Conservation (phyloP, 129 eudicot genomes). For the Pseudognaphalium luteoalbum region DNA sequence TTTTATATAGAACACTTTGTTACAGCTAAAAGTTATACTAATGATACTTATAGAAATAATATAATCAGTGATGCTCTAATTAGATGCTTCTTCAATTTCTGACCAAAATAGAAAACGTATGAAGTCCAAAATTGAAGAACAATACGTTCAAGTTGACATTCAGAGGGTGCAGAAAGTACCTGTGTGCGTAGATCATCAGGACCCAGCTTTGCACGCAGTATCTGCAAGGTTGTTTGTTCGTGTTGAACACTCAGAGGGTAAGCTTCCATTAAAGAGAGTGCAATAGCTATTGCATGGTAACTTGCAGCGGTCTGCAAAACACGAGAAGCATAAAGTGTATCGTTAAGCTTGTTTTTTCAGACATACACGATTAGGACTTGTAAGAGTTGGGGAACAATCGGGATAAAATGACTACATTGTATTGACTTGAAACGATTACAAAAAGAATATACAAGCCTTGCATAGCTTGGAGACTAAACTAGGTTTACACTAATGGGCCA, state of each 20-base stretch:
- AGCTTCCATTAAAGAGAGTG: conserved; percentile 99
- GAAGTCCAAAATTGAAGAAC: background rate
- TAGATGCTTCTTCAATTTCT: conserved; percentile 2
- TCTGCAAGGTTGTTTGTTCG: conserved; percentile 97
- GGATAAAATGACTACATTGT: too few species aligned
- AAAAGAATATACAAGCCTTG: too few species aligned
- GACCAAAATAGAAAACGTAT: background rate
- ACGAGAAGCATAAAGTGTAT: background rate
- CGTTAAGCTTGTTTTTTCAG: conserved; percentile 16
- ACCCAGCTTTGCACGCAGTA: conserved; percentile 94
- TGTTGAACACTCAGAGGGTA: conserved; percentile 99
- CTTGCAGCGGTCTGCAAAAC: conserved; percentile 96
- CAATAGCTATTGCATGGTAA: conserved; percentile 99
- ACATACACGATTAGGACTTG: conserved; percentile 15
- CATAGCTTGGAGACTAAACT: too few species aligned
- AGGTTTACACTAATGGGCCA: too few species aligned
- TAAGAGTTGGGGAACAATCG: too few species aligned
- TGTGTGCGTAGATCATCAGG: conserved; percentile 99
- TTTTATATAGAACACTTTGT: background rate
- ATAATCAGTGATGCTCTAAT: background rate
- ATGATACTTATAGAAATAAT: background rate
- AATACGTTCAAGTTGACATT: background rate
- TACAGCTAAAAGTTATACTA: background rate
- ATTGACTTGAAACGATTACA: too few species aligned
- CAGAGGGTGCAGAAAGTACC: conserved; percentile 40